Evolutionary conservation across 345 rosid genomes (phyloP), one percentile per base, ranked within the genome.

Genomic region (Citrus australasica): DNA sequence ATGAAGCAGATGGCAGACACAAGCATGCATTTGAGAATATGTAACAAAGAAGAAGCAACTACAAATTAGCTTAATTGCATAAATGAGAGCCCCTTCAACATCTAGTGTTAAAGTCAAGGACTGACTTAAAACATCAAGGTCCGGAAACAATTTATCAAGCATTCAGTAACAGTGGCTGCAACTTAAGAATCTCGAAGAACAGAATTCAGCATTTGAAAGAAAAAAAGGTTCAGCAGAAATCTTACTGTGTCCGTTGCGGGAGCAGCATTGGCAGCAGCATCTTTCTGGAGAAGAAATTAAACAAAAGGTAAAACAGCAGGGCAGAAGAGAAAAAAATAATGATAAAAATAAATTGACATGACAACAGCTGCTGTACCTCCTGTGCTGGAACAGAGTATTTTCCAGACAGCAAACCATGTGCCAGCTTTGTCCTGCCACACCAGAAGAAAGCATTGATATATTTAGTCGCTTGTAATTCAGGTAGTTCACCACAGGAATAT

Each of bases 341-440:
- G 40, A 4, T 25, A 69, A 37, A 33, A 73, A 70, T 74, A 74
- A 77, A 55, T 72, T 46, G n/a, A 78, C 40, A 60, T 27, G 46
- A 77, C 4, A 48, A 51, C 58, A 58, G 71, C 63, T 71, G 24
- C 33, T 64, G 69, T 89, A 94, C 99, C 98, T 90, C 89, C 68
- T 63, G 33, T 59, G 87, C 86, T 35, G 98, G 99, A 82, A 86
- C 81, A 19, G 98, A 93, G 80, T 94, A 94, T 88, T 89, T 94
- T 64, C 99, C 99, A 65, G 95, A 97, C 30, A 94, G 89, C 87
- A 97, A 83, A 80, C 99, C 99, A 87, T 97, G 95, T 22, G 89
- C 99, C 82, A 97, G 92, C 84, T 97, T 97, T 84, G 97, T 90
- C 85, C 98, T 97, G 90, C 83, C 83, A 88, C 37, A 85, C 60